A percentile compares a stretch with the other conserved stretches of the same genome.
phyloP scores from a whole-genome alignment of 179 eudicot genomes.

The Silene noctiflora region DNA sequence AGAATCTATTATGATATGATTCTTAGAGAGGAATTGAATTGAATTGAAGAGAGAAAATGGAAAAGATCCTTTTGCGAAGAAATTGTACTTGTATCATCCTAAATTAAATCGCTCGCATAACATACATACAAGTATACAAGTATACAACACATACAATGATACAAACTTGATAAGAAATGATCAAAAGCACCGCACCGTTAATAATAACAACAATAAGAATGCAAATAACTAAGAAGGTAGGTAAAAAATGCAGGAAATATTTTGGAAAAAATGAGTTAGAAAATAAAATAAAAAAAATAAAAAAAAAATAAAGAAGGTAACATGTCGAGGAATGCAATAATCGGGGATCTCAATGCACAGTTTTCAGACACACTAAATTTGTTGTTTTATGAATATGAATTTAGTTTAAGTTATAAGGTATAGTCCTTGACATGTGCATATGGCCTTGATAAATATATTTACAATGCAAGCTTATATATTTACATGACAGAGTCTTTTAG shows the following conservation, averaged over 20 bases:
- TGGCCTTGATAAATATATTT: too few species aligned
- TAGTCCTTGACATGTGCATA: constrained; percentile 35
- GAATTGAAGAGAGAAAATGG: too few species aligned
- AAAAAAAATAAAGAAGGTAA: constrained; percentile 50
- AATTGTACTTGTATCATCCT: too few species aligned
- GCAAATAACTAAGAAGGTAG: constrained; percentile 6
- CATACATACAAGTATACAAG: too few species aligned
- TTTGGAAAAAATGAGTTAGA: neutral
- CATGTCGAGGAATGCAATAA: constrained; percentile 40
- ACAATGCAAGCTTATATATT: too few species aligned
- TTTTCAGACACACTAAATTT: constrained; percentile 29
- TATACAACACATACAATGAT: neutral
- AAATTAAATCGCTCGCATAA: too few species aligned
- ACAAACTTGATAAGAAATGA: neutral
- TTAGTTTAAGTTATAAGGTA: constrained; percentile 15
- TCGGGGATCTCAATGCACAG: constrained; percentile 50
- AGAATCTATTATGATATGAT: too few species aligned
- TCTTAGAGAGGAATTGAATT: too few species aligned
- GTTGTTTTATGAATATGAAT: constrained; percentile 24
- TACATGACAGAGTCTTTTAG: neutral
- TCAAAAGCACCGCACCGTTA: too few species aligned
- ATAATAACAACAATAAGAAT: constrained; percentile 1
- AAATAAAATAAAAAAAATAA: constrained; percentile 24
- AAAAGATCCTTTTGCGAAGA: too few species aligned
- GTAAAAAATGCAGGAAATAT: neutral